These are phyloP conservation scores for Cryptococcus sp. DNA, from an alignment of 1,284 basidiomycete species.

Conservation along the genomic window DNA sequence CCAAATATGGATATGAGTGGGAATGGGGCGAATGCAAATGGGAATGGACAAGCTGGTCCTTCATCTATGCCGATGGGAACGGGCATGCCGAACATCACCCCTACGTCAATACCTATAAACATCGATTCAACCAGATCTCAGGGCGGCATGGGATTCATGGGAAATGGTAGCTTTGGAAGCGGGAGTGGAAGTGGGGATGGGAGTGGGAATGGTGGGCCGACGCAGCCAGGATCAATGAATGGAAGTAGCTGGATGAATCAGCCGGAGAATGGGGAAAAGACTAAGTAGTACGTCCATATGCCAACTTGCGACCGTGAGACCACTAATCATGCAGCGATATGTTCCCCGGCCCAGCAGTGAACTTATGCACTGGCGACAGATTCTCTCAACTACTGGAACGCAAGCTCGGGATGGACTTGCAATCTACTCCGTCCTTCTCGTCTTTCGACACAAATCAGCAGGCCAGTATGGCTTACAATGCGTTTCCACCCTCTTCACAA, in stretches of 20 bases:
- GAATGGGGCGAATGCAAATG: not conserved
- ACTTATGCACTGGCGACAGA: conserved; percentile 23
- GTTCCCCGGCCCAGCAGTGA: conserved; percentile 8
- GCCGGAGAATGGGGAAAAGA: no score
- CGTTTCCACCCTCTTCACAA: not conserved
- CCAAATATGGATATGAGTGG: conserved; percentile 18
- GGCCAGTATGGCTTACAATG: not conserved
- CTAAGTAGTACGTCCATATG: no score
- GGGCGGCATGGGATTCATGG: no score
- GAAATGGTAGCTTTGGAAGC: not conserved
- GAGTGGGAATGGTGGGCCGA: not conserved
- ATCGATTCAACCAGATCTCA: no score
- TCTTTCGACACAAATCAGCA: not conserved
- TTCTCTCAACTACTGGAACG: conserved; percentile 28
- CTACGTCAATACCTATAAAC: no score
- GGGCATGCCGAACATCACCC: no score
- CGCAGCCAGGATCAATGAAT: conserved; percentile 6
- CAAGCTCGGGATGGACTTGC: conserved; percentile 17
- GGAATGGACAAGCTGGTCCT: no score
- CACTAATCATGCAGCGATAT: conserved; percentile 7
- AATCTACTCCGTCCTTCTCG: not conserved
- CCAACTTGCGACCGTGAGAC: no score
- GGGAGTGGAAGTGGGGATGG: not conserved
- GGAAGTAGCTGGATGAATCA: conserved; percentile 16
- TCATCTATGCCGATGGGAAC: no score